Evolutionary conservation across 192 early-diverging fungal genomes (phyloP).

Genomic region (Rhizoclosmatium globosum): DNA sequence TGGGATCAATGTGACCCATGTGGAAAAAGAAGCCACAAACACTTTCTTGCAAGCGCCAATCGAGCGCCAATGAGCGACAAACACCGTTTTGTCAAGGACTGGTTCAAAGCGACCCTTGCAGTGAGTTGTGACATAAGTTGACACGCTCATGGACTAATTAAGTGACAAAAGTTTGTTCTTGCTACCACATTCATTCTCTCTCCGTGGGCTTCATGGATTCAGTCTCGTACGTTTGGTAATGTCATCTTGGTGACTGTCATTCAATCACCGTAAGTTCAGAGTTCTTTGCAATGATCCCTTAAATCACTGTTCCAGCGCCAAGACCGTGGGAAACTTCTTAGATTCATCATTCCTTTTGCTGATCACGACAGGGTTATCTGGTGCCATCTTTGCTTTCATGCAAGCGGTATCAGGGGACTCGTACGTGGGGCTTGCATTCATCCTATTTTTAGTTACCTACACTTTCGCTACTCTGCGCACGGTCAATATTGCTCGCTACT

Average conservation of each 20-base stretch:
- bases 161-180: conserved; percentile 4
- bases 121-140: background rate
- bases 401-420: conserved; percentile 18
- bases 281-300: background rate
- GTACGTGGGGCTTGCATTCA: conserved; percentile 1
- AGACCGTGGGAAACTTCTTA: conserved; percentile 34
- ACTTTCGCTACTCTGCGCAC: conserved; percentile 17
- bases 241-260: conserved; percentile 28
- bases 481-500: conserved; percentile 8
- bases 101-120: conserved; percentile 26
- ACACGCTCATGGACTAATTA: no score
- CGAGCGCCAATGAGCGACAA: no score
- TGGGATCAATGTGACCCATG: no score
- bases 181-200: conserved; percentile 34
- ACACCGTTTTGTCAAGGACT: conserved; percentile 4
- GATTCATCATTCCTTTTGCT: conserved; percentile 21
- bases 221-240: conserved; percentile 18
- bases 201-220: conserved; percentile 1
- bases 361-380: background rate
- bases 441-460: conserved; percentile 25
- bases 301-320: background rate
- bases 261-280: conserved; percentile 27
- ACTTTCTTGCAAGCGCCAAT: no score
- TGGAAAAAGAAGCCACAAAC: no score
- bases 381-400: conserved; percentile 26